A percentile compares a stretch with the other conserved stretches of the same genome.
phyloP scores from a whole-genome alignment of 2,329 filamentous ascomycete species.

The Neopestalotiopsis clavispora region DNA sequence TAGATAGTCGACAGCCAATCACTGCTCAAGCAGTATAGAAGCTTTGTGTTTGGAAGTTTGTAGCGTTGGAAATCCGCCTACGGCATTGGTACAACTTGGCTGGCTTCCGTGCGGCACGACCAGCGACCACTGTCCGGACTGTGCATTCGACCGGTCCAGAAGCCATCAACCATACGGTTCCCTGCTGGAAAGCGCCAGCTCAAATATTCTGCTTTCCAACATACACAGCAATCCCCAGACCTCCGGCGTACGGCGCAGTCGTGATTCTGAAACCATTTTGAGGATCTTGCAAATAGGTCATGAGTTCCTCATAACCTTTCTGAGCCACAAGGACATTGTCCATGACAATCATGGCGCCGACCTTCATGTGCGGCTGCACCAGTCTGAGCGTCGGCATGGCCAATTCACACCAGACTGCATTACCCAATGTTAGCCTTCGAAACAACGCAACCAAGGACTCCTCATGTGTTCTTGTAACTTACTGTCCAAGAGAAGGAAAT shows the following conservation, averaged over 20 bases:
- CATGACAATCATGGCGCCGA: slow-evolving; percentile 52
- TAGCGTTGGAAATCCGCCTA: too few relatives aligned
- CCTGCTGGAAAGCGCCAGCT: too few relatives aligned
- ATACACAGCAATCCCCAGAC: slow-evolving; percentile 34
- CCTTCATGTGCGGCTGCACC: slow-evolving; percentile 47
- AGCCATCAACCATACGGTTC: too few relatives aligned
- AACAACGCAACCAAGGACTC: background rate
- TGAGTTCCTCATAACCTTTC: slow-evolving; percentile 50
- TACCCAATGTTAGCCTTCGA: background rate
- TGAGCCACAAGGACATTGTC: slow-evolving; percentile 52
- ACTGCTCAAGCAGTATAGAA: too few relatives aligned
- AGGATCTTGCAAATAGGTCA: slow-evolving; percentile 48
- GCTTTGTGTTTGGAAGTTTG: too few relatives aligned
- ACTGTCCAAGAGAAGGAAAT: slow-evolving; percentile 67
- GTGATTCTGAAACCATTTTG: slow-evolving; percentile 53
- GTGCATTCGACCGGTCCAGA: too few relatives aligned
- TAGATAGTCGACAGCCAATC: too few relatives aligned
- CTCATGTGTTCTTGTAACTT: slow-evolving; percentile 35
- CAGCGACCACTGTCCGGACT: too few relatives aligned
- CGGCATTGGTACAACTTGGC: too few relatives aligned
- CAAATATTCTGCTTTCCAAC: background rate
- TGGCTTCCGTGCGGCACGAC: too few relatives aligned
- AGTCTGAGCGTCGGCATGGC: slow-evolving; percentile 56
- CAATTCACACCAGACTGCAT: slow-evolving; percentile 58
- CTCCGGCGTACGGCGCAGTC: slow-evolving; percentile 53